Percentiles rank a stretch among this genome's conserved stretches.
These are phyloP conservation scores for Aspergillus floridensis DNA, from an alignment of 2,329 filamentous ascomycete genomes.

Conservation along the genomic window DNA sequence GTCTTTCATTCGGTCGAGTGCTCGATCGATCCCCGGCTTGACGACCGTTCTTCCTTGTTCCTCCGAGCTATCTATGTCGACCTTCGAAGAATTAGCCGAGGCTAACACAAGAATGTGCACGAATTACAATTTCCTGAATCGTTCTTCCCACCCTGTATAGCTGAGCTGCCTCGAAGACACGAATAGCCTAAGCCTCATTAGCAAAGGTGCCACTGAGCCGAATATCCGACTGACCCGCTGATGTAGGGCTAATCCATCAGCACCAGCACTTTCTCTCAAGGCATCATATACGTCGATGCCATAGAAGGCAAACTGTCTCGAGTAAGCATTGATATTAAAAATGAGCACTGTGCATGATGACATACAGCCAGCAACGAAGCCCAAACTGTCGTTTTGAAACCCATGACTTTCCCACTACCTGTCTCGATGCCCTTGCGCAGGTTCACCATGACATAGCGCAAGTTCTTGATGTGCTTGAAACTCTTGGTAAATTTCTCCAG, in stretches of 20 bases:
- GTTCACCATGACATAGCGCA: conserved; percentile 65
- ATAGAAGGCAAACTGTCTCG: conserved; percentile 65
- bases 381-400: conserved; percentile 69
- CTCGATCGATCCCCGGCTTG: conserved; percentile 65
- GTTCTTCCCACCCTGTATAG: conserved; percentile 66
- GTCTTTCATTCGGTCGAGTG: conserved; percentile 75
- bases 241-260: conserved; percentile 52
- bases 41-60: conserved; percentile 71
- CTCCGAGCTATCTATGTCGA: conserved; percentile 77
- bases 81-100: conserved; percentile 35
- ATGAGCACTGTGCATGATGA: not conserved
- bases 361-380: conserved; percentile 59
- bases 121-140: conserved; percentile 62
- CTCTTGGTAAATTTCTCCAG: conserved; percentile 58
- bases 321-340: not conserved
- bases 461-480: conserved; percentile 72
- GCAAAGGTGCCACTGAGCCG: not conserved
- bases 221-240: conserved; percentile 47
- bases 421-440: conserved; percentile 74
- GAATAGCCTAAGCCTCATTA: conserved; percentile 49
- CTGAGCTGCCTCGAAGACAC: conserved; percentile 57
- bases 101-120: not conserved
- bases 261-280: conserved; percentile 57
- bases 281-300: conserved; percentile 67
- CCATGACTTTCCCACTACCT: conserved; percentile 49